Evolutionary conservation across 1,284 basidiomycete genomes (phyloP).

Genomic region (Bjerkandera adusta): DNA sequence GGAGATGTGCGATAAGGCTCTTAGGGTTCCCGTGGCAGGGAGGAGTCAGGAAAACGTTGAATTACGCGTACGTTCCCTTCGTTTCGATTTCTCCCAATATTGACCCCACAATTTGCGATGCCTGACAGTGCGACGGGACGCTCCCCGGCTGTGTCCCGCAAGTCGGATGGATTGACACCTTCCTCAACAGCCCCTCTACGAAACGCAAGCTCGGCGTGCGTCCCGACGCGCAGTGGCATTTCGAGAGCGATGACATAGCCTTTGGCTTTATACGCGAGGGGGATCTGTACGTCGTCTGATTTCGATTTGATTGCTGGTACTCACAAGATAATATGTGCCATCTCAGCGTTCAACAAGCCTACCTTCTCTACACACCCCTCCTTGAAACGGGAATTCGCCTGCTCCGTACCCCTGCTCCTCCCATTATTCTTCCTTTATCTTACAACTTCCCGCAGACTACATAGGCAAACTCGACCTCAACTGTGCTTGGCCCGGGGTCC

Average conservation of each 20-base stretch:
- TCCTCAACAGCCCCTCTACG: conserved; percentile 21
- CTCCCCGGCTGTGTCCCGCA: conserved; percentile 7
- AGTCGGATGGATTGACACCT: conserved; percentile 16
- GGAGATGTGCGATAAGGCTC: conserved; percentile 2
- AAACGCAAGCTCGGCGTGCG: conserved; percentile 27
- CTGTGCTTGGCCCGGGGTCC: conserved; percentile 30
- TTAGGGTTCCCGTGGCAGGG: neutral
- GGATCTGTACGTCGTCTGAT: conserved; percentile 25
- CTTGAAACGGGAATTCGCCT: conserved; percentile 28
- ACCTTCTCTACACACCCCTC: conserved; percentile 26
- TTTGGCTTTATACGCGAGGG: conserved; percentile 23
- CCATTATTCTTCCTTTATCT: neutral
- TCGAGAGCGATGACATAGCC: conserved; percentile 18
- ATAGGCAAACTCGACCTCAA: conserved; percentile 31
- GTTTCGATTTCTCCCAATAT: conserved; percentile 15
- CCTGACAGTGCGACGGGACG: conserved; percentile 12
- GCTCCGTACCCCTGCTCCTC: conserved; percentile 23
- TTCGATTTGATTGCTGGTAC: neutral
- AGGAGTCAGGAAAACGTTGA: conserved; percentile 8
- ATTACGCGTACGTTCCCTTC: conserved; percentile 17
- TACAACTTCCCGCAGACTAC: conserved; percentile 23
- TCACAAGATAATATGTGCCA: neutral
- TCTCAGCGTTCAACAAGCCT: neutral
- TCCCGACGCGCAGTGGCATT: conserved; percentile 10
- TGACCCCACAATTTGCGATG: neutral